Evolutionary conservation across 371 early-diverging fungal genomes (phyloP).

Genomic region (Mortierella sp.): DNA sequence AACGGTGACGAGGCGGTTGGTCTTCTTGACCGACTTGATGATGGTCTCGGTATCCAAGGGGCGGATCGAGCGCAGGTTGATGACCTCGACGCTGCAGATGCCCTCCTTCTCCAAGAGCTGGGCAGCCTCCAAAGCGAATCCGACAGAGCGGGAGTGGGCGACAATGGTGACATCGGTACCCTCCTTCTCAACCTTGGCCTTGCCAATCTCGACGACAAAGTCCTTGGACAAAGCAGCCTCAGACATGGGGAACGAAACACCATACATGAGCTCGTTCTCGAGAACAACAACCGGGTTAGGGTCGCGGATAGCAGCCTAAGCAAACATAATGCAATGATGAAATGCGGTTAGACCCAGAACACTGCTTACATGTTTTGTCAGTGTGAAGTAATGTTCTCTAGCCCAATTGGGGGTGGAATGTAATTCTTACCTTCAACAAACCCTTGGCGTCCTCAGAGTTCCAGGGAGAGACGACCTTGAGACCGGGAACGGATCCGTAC

Average conservation of each 20-base stretch:
- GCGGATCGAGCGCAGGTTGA: conserved; percentile 98
- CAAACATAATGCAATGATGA: neutral
- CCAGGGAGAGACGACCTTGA: conserved; percentile 99
- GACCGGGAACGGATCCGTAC: conserved; percentile 98
- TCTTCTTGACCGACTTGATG: conserved; percentile 96
- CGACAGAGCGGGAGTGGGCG: conserved; percentile 95
- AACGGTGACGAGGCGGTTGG: conserved; percentile 97
- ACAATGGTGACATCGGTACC: conserved; percentile 96
- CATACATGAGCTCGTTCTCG: conserved; percentile 99
- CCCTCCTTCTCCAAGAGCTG: conserved; percentile 89
- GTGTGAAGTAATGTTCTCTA: neutral
- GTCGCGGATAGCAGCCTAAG: conserved; percentile 98
- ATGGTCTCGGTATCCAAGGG: conserved; percentile 97
- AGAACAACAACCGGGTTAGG: conserved; percentile 98
- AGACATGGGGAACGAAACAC: conserved; percentile 88
- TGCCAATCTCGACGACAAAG: conserved; percentile 95
- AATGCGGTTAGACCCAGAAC: neutral
- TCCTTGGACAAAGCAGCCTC: conserved; percentile 87
- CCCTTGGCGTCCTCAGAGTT: conserved; percentile 99
- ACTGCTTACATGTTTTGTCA: neutral
- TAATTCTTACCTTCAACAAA: conserved; percentile 73
- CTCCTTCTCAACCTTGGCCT: conserved; percentile 96
- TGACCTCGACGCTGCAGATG: conserved; percentile 83
- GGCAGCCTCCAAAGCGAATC: conserved; percentile 93
- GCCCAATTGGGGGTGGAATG: neutral